These are phyloP conservation scores for Nyssa sinensis DNA, from an alignment of 148 eudicot species.

Conservation along the genomic window DNA sequence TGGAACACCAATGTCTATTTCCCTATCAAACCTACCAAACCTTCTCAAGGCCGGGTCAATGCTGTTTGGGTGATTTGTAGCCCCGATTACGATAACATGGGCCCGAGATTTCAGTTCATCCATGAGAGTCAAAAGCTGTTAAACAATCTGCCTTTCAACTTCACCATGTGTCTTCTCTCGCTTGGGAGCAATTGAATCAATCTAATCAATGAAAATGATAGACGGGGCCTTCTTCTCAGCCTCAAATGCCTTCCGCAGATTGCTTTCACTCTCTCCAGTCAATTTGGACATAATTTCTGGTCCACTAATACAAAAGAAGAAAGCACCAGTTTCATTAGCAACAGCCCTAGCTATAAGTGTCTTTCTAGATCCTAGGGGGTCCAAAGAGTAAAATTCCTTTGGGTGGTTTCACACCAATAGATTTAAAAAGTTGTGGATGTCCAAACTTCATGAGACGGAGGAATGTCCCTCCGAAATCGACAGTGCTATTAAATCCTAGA, in stretches of 20 bases:
- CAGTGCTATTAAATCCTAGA: no score
- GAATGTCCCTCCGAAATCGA: no score
- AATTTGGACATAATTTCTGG: constrained; percentile 91
- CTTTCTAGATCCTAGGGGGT: constrained; percentile 92
- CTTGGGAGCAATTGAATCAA: constrained; percentile 93
- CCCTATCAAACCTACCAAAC: constrained; percentile 89
- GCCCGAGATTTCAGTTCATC: constrained; percentile 90
- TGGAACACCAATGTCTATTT: constrained; percentile 91
- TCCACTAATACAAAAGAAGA: constrained; percentile 87
- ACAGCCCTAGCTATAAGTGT: constrained; percentile 89
- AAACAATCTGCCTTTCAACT: constrained; percentile 91
- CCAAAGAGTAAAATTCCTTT: constrained; percentile 87
- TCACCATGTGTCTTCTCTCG: constrained; percentile 92
- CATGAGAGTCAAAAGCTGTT: constrained; percentile 89
- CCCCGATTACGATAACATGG: constrained; percentile 88
- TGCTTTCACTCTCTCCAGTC: constrained; percentile 96
- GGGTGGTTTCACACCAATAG: constrained; percentile 91
- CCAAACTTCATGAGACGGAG: no score
- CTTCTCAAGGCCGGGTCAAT: constrained; percentile 88
- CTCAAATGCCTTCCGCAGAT: constrained; percentile 90
- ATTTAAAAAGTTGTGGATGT: constrained; percentile 86
- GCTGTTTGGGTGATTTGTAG: constrained; percentile 90
- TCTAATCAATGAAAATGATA: constrained; percentile 81
- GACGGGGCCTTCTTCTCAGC: constrained; percentile 95
- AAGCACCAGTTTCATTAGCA: constrained; percentile 93